These are phyloP conservation scores for Cucurbitaria berberidis DNA, from an alignment of 2,329 filamentous ascomycete species.

Conservation along the genomic window DNA sequence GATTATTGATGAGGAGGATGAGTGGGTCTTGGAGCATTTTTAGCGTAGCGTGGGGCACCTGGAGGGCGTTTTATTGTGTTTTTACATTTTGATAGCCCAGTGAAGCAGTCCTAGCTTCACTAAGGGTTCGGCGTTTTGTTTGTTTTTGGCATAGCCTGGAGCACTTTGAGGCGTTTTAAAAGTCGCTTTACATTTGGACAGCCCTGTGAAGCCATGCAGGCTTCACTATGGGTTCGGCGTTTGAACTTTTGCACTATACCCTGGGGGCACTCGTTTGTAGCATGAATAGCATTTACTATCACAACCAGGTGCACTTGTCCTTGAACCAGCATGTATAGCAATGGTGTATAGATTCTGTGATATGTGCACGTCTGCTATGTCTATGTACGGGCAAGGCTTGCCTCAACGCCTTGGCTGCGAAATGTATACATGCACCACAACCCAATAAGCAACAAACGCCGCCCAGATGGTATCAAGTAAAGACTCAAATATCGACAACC, in stretches of 20 bases:
- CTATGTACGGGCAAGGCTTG: neutral
- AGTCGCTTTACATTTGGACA: no score
- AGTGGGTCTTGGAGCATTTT: neutral
- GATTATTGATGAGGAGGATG: constrained; percentile 2
- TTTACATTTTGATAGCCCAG: neutral
- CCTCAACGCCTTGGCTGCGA: neutral
- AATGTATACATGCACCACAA: constrained; percentile 1
- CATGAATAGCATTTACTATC: neutral
- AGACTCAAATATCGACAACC: neutral
- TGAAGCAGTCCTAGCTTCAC: neutral
- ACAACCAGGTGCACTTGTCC: no score
- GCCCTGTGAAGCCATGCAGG: neutral
- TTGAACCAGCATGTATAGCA: no score
- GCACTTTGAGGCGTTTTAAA: no score
- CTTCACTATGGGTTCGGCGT: neutral
- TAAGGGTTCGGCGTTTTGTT: neutral
- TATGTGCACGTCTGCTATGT: neutral
- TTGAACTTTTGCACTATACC: neutral
- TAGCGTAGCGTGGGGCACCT: no score
- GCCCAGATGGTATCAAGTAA: constrained; percentile 15
- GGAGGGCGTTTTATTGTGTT: no score
- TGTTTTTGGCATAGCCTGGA: no score
- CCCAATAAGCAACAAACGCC: constrained; percentile 6
- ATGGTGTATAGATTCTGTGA: neutral
- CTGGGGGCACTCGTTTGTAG: neutral